Evolutionary conservation across 2,329 filamentous ascomycete species (phyloP).

Genomic region (Bertia moriformis): DNA sequence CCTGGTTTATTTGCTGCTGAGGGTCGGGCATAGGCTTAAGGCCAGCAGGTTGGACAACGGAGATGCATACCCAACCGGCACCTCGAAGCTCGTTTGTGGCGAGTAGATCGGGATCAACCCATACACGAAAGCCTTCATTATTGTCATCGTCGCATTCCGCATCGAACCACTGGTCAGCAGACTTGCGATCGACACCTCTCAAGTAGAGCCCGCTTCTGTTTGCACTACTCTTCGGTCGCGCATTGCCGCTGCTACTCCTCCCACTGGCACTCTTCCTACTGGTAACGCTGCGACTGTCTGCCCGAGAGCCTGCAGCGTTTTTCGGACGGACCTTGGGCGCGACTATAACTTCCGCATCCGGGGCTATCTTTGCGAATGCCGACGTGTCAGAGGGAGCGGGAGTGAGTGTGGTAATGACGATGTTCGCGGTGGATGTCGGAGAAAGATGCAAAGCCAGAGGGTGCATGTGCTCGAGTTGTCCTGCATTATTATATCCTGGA

Average conservation of each 20-base stretch:
- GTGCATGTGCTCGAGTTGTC: constrained; percentile 46
- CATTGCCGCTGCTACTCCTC: constrained; percentile 60
- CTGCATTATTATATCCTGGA: constrained; percentile 45
- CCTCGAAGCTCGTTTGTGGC: constrained; percentile 60
- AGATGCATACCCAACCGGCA: constrained; percentile 64
- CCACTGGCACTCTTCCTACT: constrained; percentile 59
- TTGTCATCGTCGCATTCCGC: constrained; percentile 39
- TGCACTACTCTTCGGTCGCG: constrained; percentile 49
- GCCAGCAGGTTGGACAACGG: constrained; percentile 71
- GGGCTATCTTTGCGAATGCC: constrained; percentile 80
- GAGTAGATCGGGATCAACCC: constrained; percentile 70
- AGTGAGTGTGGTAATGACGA: constrained; percentile 70
- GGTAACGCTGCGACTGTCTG: constrained; percentile 67
- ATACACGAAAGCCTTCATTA: constrained; percentile 53
- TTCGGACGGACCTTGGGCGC: constrained; percentile 80
- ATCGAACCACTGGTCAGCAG: constrained; percentile 67
- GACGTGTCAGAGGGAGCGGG: constrained; percentile 54
- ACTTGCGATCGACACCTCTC: constrained; percentile 58
- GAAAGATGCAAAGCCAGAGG: constrained; percentile 84
- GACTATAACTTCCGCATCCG: constrained; percentile 92
- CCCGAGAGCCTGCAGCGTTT: constrained; percentile 33
- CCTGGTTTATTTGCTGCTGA: constrained; percentile 51
- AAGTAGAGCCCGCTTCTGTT: constrained; percentile 60
- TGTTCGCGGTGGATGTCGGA: constrained; percentile 86
- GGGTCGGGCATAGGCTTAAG: constrained; percentile 59